Conservation (phyloP, 2,329 filamentous ascomycete genomes). For the Aspergillus spinulosporus region DNA sequence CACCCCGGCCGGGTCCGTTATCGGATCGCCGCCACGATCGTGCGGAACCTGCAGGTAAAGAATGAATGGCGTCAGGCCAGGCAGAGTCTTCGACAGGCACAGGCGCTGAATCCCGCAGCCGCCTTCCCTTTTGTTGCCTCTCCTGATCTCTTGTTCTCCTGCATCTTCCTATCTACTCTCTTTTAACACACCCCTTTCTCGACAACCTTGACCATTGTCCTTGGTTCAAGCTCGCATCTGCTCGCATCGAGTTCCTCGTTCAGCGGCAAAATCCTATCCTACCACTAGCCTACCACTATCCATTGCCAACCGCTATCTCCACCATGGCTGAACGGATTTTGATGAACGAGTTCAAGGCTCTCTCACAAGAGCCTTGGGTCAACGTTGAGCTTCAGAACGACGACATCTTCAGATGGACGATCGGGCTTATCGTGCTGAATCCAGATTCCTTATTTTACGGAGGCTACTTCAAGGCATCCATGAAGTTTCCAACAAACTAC, state of each 20-base stretch:
- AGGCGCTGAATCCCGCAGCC: background rate
- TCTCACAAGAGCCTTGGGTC: slow-evolving; percentile 91
- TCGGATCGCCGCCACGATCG: slow-evolving; percentile 5
- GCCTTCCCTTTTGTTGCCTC: background rate
- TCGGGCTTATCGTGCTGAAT: slow-evolving; percentile 90
- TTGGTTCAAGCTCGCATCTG: background rate
- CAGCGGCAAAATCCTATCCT: background rate
- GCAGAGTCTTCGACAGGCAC: background rate
- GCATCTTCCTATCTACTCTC: background rate
- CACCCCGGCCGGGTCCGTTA: slow-evolving; percentile 23
- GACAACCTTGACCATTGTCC: background rate
- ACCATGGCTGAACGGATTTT: slow-evolving; percentile 72
- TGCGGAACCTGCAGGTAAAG: background rate
- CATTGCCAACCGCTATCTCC: too few relatives aligned
- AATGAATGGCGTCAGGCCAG: background rate
- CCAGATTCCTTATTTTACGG: slow-evolving; percentile 88
- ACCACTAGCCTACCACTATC: too few relatives aligned
- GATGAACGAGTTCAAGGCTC: slow-evolving; percentile 80
- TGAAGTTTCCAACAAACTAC: slow-evolving; percentile 86
- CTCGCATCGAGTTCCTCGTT: slow-evolving; percentile 6
- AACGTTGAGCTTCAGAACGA: slow-evolving; percentile 80
- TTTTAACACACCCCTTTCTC: background rate
- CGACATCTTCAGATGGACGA: slow-evolving; percentile 84
- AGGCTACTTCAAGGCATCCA: slow-evolving; percentile 86
- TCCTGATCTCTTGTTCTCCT: background rate